phyloP scores from a whole-genome alignment of 208 protist genomes.

The Herpetomonas tarakana region DNA sequence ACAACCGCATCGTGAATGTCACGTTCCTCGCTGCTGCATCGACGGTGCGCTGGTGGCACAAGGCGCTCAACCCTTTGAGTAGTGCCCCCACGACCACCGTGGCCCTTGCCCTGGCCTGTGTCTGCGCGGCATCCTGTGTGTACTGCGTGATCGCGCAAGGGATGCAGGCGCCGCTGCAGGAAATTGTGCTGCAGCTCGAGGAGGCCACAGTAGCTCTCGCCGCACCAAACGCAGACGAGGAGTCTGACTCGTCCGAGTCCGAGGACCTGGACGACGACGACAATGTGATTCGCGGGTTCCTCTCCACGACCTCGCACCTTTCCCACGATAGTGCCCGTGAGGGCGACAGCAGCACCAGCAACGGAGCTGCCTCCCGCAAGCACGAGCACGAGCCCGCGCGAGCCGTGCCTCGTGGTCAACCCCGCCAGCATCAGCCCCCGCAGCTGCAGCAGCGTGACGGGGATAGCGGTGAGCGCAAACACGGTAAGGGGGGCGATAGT shows the following conservation, averaged over 20 bases:
- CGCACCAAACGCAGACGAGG: not conserved
- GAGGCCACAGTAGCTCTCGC: constrained; percentile 3
- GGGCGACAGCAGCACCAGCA: not conserved
- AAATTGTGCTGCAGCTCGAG: constrained; percentile 16
- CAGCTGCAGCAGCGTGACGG: no score
- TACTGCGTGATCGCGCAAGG: constrained; percentile 9
- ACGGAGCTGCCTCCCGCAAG: not conserved
- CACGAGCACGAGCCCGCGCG: no score
- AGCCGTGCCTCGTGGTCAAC: constrained; percentile 1
- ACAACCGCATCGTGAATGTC: not conserved
- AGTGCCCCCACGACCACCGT: not conserved
- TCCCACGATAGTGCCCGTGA: not conserved
- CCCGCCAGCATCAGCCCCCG: no score
- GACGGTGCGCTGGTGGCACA: not conserved
- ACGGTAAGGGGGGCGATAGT: not conserved
- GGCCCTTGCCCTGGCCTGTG: not conserved
- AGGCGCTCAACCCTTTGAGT: not conserved
- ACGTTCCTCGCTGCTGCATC: not conserved
- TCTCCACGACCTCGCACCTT: not conserved
- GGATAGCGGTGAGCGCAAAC: not conserved
- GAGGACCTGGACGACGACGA: not conserved
- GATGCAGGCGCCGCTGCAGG: constrained; percentile 10
- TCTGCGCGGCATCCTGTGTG: constrained; percentile 2
- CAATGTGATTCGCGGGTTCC: not conserved
- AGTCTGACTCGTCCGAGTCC: not conserved